These are phyloP conservation scores for Basipetospora chlamydospora DNA, from an alignment of 2,329 filamentous ascomycete genomes.

Conservation along the genomic window DNA sequence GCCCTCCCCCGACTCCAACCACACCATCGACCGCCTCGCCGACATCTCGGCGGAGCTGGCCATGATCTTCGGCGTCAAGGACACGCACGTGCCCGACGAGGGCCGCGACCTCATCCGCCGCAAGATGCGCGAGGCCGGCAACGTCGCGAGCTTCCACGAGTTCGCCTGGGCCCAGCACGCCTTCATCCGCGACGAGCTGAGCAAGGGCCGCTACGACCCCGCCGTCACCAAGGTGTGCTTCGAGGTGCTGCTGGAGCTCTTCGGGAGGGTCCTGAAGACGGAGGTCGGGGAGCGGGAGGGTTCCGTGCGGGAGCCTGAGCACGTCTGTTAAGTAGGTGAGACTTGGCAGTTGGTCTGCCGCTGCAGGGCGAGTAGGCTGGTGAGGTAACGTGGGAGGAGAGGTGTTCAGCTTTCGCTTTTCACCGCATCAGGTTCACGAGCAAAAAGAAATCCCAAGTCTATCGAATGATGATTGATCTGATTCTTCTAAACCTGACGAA, in stretches of 20 bases:
- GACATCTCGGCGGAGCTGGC: constrained; percentile 70
- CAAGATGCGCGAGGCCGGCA: constrained; percentile 63
- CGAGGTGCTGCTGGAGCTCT: constrained; percentile 77
- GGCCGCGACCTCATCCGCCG: constrained; percentile 73
- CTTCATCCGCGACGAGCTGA: constrained; percentile 84
- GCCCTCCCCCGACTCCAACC: constrained; percentile 26
- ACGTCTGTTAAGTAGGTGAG: constrained; percentile 43
- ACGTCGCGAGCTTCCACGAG: constrained; percentile 72
- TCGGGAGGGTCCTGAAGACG: constrained; percentile 60
- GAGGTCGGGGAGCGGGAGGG: constrained; percentile 60
- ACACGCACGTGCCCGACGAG: constrained; percentile 74
- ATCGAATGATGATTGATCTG: no score
- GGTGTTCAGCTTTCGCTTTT: no score
- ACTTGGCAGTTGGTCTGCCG: background rate
- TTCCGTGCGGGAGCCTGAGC: constrained; percentile 47
- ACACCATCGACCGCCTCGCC: constrained; percentile 38
- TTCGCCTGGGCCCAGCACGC: constrained; percentile 90
- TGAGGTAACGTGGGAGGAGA: no score
- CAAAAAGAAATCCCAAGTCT: no score
- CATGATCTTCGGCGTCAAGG: constrained; percentile 85
- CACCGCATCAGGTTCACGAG: no score
- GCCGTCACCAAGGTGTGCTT: constrained; percentile 79
- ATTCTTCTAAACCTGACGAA: no score
- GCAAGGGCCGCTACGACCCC: constrained; percentile 87
- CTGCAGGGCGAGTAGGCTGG: no score